Conservation (phyloP, 23 red algal species). For the Agarophyton chilense region DNA sequence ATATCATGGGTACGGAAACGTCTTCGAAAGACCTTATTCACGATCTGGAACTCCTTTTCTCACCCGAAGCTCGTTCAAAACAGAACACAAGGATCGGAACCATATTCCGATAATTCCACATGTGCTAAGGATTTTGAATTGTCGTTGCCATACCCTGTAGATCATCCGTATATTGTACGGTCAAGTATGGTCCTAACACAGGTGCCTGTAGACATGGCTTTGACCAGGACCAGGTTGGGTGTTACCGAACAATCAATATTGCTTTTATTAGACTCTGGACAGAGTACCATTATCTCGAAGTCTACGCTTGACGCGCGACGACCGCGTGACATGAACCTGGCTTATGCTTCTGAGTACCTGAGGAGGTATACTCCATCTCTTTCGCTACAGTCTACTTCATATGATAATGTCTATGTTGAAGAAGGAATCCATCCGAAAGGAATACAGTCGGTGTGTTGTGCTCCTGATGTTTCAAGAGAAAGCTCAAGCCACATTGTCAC, state of each 20-base stretch:
- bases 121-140: not conserved
- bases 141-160: not conserved
- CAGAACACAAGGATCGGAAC: not conserved
- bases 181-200: slow-evolving; percentile 48
- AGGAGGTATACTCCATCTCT: slow-evolving; percentile 30
- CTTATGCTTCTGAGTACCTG: slow-evolving; percentile 5
- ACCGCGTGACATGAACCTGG: not conserved
- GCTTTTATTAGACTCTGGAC: slow-evolving; percentile 37
- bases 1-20: not conserved
- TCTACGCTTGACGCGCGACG: slow-evolving; percentile 36
- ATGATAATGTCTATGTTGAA: slow-evolving; percentile 24
- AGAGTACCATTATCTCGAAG: slow-evolving; percentile 27
- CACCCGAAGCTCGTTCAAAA: not conserved
- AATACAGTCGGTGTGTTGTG: slow-evolving; percentile 13
- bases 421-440: not conserved
- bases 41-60: not conserved
- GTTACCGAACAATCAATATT: slow-evolving; percentile 43
- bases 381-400: not conserved
- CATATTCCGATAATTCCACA: not conserved
- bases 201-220: slow-evolving; percentile 1
- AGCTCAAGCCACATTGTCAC: slow-evolving; percentile 25
- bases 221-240: slow-evolving; percentile 40
- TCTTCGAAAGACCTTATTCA: not conserved
- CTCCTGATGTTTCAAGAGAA: slow-evolving; percentile 40
- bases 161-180: slow-evolving; percentile 19